Conservation (phyloP, 2,329 filamentous ascomycete species). For the Paraphaeosphaeria sporulosa region DNA sequence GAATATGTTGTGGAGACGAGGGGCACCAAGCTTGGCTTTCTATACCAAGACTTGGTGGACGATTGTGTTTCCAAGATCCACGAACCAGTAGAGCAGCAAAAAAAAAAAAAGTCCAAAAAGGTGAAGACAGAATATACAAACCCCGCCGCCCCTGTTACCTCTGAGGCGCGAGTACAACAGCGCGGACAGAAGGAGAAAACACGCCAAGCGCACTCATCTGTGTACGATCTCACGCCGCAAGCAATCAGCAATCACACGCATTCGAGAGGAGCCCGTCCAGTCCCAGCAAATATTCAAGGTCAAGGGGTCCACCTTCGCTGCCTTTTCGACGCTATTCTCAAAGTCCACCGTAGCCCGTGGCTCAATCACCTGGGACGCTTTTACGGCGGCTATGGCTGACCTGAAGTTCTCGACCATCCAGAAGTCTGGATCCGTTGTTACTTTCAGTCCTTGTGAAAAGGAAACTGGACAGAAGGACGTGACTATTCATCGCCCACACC, state of each 20-base stretch:
- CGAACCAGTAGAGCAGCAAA: slow-evolving; percentile 28
- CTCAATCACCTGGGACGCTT: slow-evolving; percentile 27
- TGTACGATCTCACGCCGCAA: slow-evolving; percentile 40
- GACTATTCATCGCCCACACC: slow-evolving; percentile 28
- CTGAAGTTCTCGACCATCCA: slow-evolving; percentile 22
- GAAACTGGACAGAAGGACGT: slow-evolving; percentile 10
- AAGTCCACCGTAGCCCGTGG: slow-evolving; percentile 29
- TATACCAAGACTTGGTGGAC: slow-evolving; percentile 56
- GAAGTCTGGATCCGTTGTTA: slow-evolving; percentile 25
- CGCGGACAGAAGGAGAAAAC: slow-evolving; percentile 57
- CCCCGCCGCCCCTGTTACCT: slow-evolving; percentile 16
- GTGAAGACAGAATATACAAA: slow-evolving; percentile 17
- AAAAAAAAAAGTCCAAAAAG: slow-evolving; percentile 23
- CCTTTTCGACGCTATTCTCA: slow-evolving; percentile 48
- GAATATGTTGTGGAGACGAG: slow-evolving; percentile 49
- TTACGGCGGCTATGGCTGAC: slow-evolving; percentile 24
- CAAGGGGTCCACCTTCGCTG: slow-evolving; percentile 45
- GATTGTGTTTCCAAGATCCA: slow-evolving; percentile 48
- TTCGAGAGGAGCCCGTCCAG: neutral
- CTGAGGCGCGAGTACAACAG: slow-evolving; percentile 41
- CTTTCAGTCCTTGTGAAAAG: slow-evolving; percentile 20
- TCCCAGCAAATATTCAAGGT: slow-evolving; percentile 44
- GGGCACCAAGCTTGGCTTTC: slow-evolving; percentile 51
- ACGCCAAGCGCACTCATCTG: slow-evolving; percentile 47
- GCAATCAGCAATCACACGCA: too few relatives aligned